Evolutionary conservation across 2,329 filamentous ascomycete genomes (phyloP), one percentile per base, ranked within the genome.

Genomic region (Colletotrichum tropicale): DNA sequence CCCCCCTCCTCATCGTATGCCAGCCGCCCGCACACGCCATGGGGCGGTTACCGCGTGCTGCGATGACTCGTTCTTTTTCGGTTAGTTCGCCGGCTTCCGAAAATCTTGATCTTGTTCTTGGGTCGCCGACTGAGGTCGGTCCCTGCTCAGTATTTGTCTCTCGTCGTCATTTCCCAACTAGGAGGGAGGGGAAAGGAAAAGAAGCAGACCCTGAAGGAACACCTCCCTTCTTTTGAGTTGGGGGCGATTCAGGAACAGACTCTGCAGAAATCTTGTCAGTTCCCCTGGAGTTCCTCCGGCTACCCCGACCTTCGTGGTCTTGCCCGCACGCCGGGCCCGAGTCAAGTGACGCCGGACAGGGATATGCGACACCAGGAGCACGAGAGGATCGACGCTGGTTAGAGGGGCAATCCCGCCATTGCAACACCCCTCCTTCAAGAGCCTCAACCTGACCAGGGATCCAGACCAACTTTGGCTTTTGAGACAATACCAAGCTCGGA

Each of bases 401-500:
- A 24, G 70, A 61, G 48, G 58, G 36, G 15, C 24, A 43, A 62
- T 65, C 56, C 48, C 48, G 28, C 58, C 62, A 38, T 69, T 26
- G 58, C 21, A 21, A 21, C 30, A 58, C 30, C 30, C 26, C 43
- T 18, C 26, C 34, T 48, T 16, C 24, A 13, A 71, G 74, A 74
- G 48, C 70, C 64, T 65, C 70, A 61, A 34, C 30, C 13, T 34
- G 21, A 36, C 70, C 56, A 34, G 65, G 70, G 64, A 56, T 18
- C 64, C 58, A 69, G 64, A 60, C 48, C 70, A 18, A 69, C 34
- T 52, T 28, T 68, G 64, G 21, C 70, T 65, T 28, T 60, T 76
- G 74, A 76, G 70, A 76, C 74, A 61, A 5, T 30, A 58, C 32
- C 70, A 60, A 74, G 65, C 74, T 66, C 74, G 70, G 74, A 76